A percentile compares a stretch with the other conserved stretches of the same genome.
phyloP scores from a whole-genome alignment of 225 moss, liverwort and hornwort species.

The Thuidium tamariscinum region DNA sequence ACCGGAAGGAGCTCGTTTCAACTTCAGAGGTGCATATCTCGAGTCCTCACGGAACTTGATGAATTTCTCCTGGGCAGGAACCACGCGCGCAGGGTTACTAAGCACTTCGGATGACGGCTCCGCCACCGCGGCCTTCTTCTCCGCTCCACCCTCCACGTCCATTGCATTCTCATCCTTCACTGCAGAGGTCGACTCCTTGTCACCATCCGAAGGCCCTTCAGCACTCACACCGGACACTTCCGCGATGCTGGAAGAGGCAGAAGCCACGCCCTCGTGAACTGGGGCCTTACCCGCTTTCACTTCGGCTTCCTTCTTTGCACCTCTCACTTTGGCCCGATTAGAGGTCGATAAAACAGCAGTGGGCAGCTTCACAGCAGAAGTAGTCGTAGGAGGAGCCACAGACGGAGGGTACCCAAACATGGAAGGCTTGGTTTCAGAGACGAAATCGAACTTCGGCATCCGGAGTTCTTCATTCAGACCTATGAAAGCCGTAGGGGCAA shows the following conservation, averaged over 20 bases:
- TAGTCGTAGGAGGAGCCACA: conserved; percentile 66
- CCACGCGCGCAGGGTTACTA: conserved; percentile 82
- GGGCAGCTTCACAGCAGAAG: conserved; percentile 85
- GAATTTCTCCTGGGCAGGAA: conserved; percentile 84
- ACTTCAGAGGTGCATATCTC: conserved; percentile 75
- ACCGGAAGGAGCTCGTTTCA: conserved; percentile 70
- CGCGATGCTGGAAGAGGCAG: conserved; percentile 6
- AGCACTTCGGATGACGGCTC: conserved; percentile 62
- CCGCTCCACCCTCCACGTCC: conserved; percentile 65
- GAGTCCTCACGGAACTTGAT: conserved; percentile 82
- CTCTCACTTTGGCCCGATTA: conserved; percentile 64
- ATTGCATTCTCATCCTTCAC: conserved; percentile 67
- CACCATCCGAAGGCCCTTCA: conserved; percentile 1
- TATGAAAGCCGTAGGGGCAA: conserved; percentile 89
- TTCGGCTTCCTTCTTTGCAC: conserved; percentile 72
- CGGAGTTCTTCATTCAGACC: conserved; percentile 80
- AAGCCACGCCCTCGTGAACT: conserved; percentile 20
- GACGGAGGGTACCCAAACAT: conserved; percentile 92
- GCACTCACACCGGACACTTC: conserved; percentile 6
- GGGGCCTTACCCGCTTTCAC: conserved; percentile 29
- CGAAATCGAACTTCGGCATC: conserved; percentile 92
- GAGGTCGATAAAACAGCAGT: conserved; percentile 91
- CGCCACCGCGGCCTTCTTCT: conserved; percentile 38
- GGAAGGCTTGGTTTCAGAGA: conserved; percentile 68
- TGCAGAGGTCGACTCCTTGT: conserved; percentile 39